Base-by-base conservation (phyloP, 73 alveolate species). In the Tetrahymena borealis region DNA sequence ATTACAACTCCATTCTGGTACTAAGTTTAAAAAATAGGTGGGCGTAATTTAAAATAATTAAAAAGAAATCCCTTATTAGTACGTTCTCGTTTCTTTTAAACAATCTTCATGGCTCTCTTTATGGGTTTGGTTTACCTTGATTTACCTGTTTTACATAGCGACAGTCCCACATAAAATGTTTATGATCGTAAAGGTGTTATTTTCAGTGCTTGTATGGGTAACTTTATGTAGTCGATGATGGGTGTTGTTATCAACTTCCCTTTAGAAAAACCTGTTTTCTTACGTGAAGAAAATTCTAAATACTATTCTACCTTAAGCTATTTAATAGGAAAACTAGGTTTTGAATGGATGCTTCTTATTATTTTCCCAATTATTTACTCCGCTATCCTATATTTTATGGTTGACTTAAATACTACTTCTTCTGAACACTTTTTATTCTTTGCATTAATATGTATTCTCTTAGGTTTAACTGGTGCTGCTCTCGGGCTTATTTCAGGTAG, bases 401-500 rank as follows among this genome's bases (percentile, higher is more conserved):
- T 93, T 85, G 95, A 91, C 11, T 77, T 93, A 28, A 85, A 93
- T 33, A 18, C 79, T 16, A 4, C 90, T 15, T 90, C 90, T 24
- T 93, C 91, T 13, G 95, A 92, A 7, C 79, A 37, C 39, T 91
- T 93, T 39, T n/a, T 93, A 18, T 38, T 60, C 77, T 92, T 79
- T 37, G n/a, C 79, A 13, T 42, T 93, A 10, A 40, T 93, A 36
- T 6, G 91, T 2, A 40, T 93, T 3, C 42, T 93, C 13, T 79
- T 90, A 11, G 38, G 95, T 37, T 90, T 79, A 31, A 38, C 36
- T 16, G 95, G 95, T 8, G 91, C 90, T 41, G n/a, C 93, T 24
- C 39, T 96, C 11, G 98, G 98, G n/a, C 90, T 91, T 43, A 91
- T 95, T 95, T 90, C 95, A 36, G 97, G 97, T 24, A 91, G 97